Evolutionary conservation across 768 basidiomycete genomes (phyloP), one percentile per base, ranked within the genome.

Genomic region (Daedaleopsis sinensis): DNA sequence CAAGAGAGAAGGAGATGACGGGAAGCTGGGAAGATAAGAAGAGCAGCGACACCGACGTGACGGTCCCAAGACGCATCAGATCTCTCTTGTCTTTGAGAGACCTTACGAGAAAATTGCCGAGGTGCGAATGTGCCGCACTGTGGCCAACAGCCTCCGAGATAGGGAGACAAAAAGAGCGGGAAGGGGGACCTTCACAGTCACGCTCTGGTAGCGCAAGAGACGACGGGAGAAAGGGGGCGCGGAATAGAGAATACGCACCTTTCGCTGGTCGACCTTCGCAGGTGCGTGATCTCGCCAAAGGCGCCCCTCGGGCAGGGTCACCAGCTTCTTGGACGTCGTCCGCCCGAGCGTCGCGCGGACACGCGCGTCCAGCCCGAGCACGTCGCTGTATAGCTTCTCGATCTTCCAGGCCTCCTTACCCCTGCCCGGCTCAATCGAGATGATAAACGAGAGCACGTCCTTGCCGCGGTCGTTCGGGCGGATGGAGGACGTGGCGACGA

Each of bases 261-360:
- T 98, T 65, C 96, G 79, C 75, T 96, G 94, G 79, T 98, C 97
- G 46, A 95, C 93, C 79, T 92, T 96, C 32, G 93, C 93, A 35
- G 96, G 96, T 0, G 96, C 95, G 73, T 96, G 94, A 76, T 98
- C 97, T 74, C 87, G 96, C 92, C 96, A 98, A 10, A 97, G 78
- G 74, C 89, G 91, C 24, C 93, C 92, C 72, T 99, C 97, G 1
- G 97, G 97, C 59, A 99, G 74, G 56, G 76, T 80, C 19, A 80
- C 87, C 51, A 98, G 87, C 75, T 85, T 91, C 79, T 94, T 95
- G 46, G 81, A 84, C 19, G 90, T 78, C 52, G 82, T 83, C 72
- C 87, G 89, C 15, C 88, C 86, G 21, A 79, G 68, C 23, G 66
- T 63, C 21, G 72, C 68, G 56, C 92, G 85, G 54, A 98, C 82